Base-by-base conservation (phyloP, 371 early-diverging fungal species). In the Mortierella sp. region DNA sequence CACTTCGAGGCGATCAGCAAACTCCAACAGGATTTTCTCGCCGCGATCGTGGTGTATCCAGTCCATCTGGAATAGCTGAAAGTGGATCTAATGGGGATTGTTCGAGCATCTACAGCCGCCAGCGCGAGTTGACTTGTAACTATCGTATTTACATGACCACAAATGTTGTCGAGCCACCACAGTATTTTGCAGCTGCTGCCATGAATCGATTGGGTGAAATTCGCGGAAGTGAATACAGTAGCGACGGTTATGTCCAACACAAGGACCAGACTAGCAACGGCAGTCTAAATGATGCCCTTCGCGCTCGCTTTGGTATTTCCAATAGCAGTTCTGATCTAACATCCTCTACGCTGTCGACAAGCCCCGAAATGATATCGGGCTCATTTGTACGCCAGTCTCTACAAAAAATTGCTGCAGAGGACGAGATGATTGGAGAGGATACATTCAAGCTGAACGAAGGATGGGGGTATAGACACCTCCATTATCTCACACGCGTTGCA, bases 71-170 rank as follows among this genome's bases (percentile, higher is more conserved):
- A n/a, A n/a, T 36, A 22, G 36, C 45, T 11, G 70, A 63, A 36
- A 57, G 33, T 32, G 58, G 57, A 2, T 65, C 47, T 4, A 57
- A 48, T 22, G 74, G 70, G 0, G 80, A 79, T 21, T 67, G 74
- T 28, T 74, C 81, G n/a, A 69, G 75, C 36, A 65, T 72, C 9
- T 80, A 80, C 33, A 69, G 33, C n/a, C 81, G 81, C 6, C 71
- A 67, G 32, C 75, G 81, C 8, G 75, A 74, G 3, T 61, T 80
- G 38, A 60, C 55, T 1, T 74, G 60, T 53, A 80, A 68, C 63
- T 80, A 80, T 36, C 72, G 72, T 3, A 74, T 80, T 48, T 80
- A 74, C 33, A 80, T 80, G 81, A 80, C 81, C 1, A 75, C 81
- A 13, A 80, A 74, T 40, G 81, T 80, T 4, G 43, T 59, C 7